Evolutionary conservation across 768 basidiomycete genomes (phyloP), one percentile per base, ranked within the genome.

Genomic region (Leccinellum rugosiceps): DNA sequence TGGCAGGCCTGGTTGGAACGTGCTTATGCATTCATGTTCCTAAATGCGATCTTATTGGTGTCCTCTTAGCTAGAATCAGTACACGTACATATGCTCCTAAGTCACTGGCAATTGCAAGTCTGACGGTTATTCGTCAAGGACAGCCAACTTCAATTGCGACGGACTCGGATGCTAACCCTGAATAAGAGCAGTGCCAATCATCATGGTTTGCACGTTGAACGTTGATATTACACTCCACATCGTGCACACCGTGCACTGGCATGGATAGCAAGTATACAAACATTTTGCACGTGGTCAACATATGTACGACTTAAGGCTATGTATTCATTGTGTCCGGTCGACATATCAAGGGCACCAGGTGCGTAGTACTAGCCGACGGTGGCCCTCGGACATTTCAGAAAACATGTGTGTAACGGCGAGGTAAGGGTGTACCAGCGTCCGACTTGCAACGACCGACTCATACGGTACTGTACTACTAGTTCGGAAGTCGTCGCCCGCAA

Each of bases 1-100:
- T 50, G 43, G 52, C 50, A 15, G 23, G 28, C 32, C 52, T 58
- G 57, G 58, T n/a, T 41, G 55, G 19, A 64, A 58, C 63, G 64
- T 63, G 64, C 47, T 15, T 43, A 38, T 41, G 34, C 11, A 43
- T 43, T 19, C 41, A 19, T 11, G 46, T 58, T 55, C 59, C 32
- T 51, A 25, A 6, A 55, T 50, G 25, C 25, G 31, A 28, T n/a
- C n/a, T n/a, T 10, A 41, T n/a, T 41, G 38, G n/a, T n/a, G 35
- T n/a, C 38, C 35, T 38, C 35, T 38, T 6, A 9, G 35, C 35
- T 38, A n/a, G 28, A 3, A 28, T 28, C 28, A 28, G 28, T 28
- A 28, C 28, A 4, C 6, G 6, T 28, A 28, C 28, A 28, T 26
- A 31, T 31, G 7, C 11, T 31, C 32, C 6, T 11, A 35, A 35